Evolutionary conservation across 1,139 yeast genomes (phyloP).

Genomic region (Geotrichum reessii): DNA sequence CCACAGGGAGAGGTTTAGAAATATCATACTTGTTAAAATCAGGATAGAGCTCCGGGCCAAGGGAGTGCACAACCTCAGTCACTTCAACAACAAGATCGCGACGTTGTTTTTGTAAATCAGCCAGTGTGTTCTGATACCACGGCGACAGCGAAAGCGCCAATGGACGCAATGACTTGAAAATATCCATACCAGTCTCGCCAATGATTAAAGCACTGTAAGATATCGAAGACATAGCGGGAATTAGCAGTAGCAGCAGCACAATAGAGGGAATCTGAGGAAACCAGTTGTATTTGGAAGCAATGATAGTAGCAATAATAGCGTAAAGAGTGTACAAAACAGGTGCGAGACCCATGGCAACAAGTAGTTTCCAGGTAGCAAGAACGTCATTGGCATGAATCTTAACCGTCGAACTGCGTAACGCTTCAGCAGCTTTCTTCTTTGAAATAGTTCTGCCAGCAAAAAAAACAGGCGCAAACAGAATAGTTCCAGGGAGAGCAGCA

Average conservation of each 20-base stretch:
- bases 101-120: conserved; percentile 52
- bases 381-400: conserved; percentile 90
- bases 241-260: conserved; percentile 45
- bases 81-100: conserved; percentile 52
- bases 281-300: conserved; percentile 25
- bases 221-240: conserved; percentile 57
- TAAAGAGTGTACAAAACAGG: conserved; percentile 79
- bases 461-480: conserved; percentile 83
- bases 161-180: conserved; percentile 77
- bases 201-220: conserved; percentile 83
- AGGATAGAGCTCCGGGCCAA: conserved; percentile 75
- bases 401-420: conserved; percentile 82
- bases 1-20: conserved; percentile 39
- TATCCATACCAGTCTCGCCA: conserved; percentile 91
- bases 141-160: conserved; percentile 61
- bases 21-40: conserved; percentile 50
- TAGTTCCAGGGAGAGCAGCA: conserved; percentile 77
- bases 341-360: conserved; percentile 82
- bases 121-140: conserved; percentile 45
- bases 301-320: conserved; percentile 59
- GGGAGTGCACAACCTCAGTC: conserved; percentile 59
- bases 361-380: conserved; percentile 90
- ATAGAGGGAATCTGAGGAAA: conserved; percentile 20
- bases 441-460: conserved; percentile 71
- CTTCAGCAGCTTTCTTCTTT: conserved; percentile 62